phyloP scores from a whole-genome alignment of 2,329 filamentous ascomycete genomes.

The Metarhizium rileyi region DNA sequence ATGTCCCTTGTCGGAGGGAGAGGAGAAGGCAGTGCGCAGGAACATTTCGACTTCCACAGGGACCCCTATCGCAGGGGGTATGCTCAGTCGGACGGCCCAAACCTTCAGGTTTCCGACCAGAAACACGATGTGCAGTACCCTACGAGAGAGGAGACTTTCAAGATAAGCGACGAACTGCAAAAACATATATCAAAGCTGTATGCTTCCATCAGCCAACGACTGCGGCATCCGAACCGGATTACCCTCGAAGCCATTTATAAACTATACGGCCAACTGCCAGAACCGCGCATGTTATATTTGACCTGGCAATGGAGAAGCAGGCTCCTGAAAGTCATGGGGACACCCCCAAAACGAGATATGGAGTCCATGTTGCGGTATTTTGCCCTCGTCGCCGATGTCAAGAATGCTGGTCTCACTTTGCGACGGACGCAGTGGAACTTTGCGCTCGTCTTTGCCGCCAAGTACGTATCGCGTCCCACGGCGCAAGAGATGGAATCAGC shows the following conservation, averaged over 20 bases:
- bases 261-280: conserved; percentile 39
- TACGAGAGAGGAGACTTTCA: conserved; percentile 28
- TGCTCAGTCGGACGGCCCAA: conserved; percentile 38
- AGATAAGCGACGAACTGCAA: conserved; percentile 24
- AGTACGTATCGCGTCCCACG: conserved; percentile 51
- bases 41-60: conserved; percentile 40
- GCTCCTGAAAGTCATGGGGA: conserved; percentile 60
- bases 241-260: conserved; percentile 37
- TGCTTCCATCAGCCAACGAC: conserved; percentile 28
- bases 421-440: conserved; percentile 68
- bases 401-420: conserved; percentile 60
- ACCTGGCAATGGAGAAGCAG: conserved; percentile 44
- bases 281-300: conserved; percentile 42
- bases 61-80: conserved; percentile 47
- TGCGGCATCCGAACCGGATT: conserved; percentile 30
- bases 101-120: conserved; percentile 39
- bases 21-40: conserved; percentile 37
- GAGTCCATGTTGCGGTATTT: conserved; percentile 73
- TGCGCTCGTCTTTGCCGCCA: conserved; percentile 69
- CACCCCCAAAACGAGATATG: conserved; percentile 45
- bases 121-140: conserved; percentile 39
- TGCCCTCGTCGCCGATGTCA: conserved; percentile 73
- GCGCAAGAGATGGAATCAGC: conserved; percentile 52
- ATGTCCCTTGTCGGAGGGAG: conserved; percentile 43
- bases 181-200: conserved; percentile 29